phyloP scores from a whole-genome alignment of 2,329 filamentous ascomycete species.

The Clonostachys solani region DNA sequence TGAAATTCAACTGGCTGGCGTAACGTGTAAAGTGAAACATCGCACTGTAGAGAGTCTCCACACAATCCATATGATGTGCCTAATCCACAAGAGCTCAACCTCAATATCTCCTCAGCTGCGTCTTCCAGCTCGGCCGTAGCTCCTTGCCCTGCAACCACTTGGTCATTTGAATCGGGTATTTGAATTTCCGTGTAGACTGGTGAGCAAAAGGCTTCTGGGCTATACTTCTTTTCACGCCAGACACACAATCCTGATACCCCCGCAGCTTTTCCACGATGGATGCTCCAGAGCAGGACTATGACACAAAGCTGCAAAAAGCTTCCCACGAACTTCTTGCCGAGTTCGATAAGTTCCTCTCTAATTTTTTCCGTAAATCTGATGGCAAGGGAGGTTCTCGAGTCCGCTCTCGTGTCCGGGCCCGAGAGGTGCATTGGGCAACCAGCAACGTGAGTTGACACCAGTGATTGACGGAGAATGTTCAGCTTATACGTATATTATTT shows the following conservation, averaged over 20 bases:
- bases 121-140: too few species aligned
- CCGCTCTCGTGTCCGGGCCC: slow-evolving; percentile 43
- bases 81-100: too few species aligned
- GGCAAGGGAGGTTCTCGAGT: slow-evolving; percentile 33
- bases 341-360: slow-evolving; percentile 46
- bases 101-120: too few species aligned
- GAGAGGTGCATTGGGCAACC: slow-evolving; percentile 43
- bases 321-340: slow-evolving; percentile 56
- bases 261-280: slow-evolving; percentile 43
- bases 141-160: too few species aligned
- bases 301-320: slow-evolving; percentile 57
- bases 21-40: too few species aligned
- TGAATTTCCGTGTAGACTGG: background rate
- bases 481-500: background rate
- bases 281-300: slow-evolving; percentile 52
- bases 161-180: background rate
- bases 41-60: too few species aligned
- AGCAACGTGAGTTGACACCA: slow-evolving; percentile 30
- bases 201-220: background rate
- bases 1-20: too few species aligned
- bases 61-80: too few species aligned
- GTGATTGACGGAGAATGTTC: background rate
- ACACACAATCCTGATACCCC: too few species aligned
- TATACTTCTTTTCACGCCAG: too few species aligned
- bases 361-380: slow-evolving; percentile 48